Evolutionary conservation across 805 yeast species (phyloP).

Genomic region (Saccharomyces eubayanus): DNA sequence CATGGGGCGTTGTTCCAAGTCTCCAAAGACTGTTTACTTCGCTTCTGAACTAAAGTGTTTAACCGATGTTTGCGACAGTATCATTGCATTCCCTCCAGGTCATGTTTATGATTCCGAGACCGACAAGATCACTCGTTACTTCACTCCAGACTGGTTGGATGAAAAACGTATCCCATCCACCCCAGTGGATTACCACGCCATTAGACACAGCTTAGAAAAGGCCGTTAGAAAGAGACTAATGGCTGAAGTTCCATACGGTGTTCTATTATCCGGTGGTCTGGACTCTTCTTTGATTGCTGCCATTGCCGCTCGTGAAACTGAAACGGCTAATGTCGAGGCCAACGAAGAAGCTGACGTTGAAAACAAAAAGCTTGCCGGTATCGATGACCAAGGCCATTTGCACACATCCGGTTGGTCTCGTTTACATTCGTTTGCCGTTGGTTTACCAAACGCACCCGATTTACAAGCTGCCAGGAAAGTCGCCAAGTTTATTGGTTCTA

Average conservation of each 20-base stretch:
- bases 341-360: constrained; percentile 43
- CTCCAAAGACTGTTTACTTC: constrained; percentile 70
- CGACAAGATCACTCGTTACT: constrained; percentile 75
- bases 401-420: constrained; percentile 65
- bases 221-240: constrained; percentile 95
- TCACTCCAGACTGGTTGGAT: constrained; percentile 90
- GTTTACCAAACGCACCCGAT: constrained; percentile 95
- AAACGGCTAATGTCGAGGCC: constrained; percentile 42
- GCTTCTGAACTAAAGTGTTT: constrained; percentile 90
- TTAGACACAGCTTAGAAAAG: constrained; percentile 75
- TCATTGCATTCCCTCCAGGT: constrained; percentile 92
- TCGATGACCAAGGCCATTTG: constrained; percentile 76
- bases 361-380: constrained; percentile 71
- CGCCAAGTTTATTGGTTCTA: constrained; percentile 87
- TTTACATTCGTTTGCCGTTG: constrained; percentile 90
- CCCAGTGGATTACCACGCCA: constrained; percentile 58
- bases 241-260: constrained; percentile 99
- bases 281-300: constrained; percentile 92
- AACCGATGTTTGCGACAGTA: constrained; percentile 84
- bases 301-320: constrained; percentile 90
- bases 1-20: constrained; percentile 66
- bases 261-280: constrained; percentile 86
- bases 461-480: constrained; percentile 88
- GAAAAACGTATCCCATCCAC: constrained; percentile 60
- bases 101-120: constrained; percentile 86